Percentiles rank a stretch among this genome's conserved stretches.
Evolutionary conservation across 257 asterid species (phyloP).

Genomic region (Salvia rosmarinus): DNA sequence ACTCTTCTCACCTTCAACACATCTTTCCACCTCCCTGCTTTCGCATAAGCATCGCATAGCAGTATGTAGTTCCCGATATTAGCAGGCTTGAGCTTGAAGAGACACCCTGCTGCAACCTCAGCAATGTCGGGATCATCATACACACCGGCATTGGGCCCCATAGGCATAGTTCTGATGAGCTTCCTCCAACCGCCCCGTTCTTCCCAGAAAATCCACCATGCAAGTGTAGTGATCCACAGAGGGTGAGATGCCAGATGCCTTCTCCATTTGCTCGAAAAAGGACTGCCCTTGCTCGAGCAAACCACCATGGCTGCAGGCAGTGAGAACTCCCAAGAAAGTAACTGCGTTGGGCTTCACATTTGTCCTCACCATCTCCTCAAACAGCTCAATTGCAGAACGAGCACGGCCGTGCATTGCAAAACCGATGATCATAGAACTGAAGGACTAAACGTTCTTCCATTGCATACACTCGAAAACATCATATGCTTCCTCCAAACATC

Average conservation of each 20-base stretch:
- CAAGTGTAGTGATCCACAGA: conserved; percentile 65
- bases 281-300: conserved; percentile 60
- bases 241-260: conserved; percentile 47
- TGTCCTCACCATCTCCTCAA: conserved; percentile 66
- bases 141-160: conserved; percentile 62
- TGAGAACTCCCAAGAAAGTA: conserved; percentile 74
- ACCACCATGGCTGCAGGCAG: conserved; percentile 84
- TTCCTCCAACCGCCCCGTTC: conserved; percentile 64
- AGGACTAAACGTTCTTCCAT: conserved; percentile 63
- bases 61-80: conserved; percentile 71
- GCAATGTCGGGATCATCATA: conserved; percentile 69
- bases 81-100: conserved; percentile 71
- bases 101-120: conserved; percentile 63
- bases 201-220: conserved; percentile 74
- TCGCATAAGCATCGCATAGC: conserved; percentile 71
- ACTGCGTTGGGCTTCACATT: conserved; percentile 66
- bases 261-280: conserved; percentile 62
- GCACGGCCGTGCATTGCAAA: conserved; percentile 77
- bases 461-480: conserved; percentile 50
- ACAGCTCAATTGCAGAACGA: conserved; percentile 56
- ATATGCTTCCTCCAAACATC: conserved; percentile 64
- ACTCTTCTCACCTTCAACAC: conserved; percentile 55
- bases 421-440: conserved; percentile 73
- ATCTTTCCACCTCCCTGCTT: conserved; percentile 75
- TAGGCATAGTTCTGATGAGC: conserved; percentile 66